These are phyloP conservation scores for Porcisia hertigi DNA, from an alignment of 208 protist species.

Conservation along the genomic window DNA sequence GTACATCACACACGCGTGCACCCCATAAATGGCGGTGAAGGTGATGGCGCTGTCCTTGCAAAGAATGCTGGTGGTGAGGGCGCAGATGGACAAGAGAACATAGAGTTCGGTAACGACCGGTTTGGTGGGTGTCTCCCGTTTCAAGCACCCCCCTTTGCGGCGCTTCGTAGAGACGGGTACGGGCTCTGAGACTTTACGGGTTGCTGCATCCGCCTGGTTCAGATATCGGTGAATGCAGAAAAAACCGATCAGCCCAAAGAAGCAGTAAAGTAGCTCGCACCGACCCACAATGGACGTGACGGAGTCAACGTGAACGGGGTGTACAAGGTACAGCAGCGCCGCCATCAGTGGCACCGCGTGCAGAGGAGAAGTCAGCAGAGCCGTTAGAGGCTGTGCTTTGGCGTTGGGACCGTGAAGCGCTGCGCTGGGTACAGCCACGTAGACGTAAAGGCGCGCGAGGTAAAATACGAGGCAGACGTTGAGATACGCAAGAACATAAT, in stretches of 20 bases:
- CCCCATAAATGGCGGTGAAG: conserved; percentile 52
- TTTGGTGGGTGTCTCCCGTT: not conserved
- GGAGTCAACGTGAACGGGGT: conserved; percentile 86
- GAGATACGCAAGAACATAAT: conserved; percentile 41
- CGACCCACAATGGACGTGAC: conserved; percentile 84
- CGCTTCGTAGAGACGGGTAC: not conserved
- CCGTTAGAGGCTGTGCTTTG: not conserved
- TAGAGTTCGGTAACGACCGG: conserved; percentile 14
- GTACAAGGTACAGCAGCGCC: conserved; percentile 67
- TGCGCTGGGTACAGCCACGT: conserved; percentile 3
- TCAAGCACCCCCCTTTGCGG: too few species aligned
- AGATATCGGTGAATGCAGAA: conserved; percentile 41
- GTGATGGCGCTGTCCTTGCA: conserved; percentile 85
- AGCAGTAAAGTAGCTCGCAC: conserved; percentile 69
- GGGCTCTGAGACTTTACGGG: not conserved
- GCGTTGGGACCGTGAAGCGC: not conserved
- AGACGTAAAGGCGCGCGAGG: conserved; percentile 42
- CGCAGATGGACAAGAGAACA: conserved; percentile 22
- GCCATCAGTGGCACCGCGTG: conserved; percentile 39
- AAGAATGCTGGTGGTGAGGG: conserved; percentile 24
- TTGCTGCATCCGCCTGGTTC: conserved; percentile 3
- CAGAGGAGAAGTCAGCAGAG: conserved; percentile 12
- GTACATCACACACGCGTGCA: conserved; percentile 51
- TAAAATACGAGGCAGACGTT: conserved; percentile 56
- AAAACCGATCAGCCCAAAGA: conserved; percentile 61